A percentile compares a stretch with the other conserved stretches of the same genome.
phyloP scores from a whole-genome alignment of 2,329 filamentous ascomycete genomes.

The Stagonosporopsis vannaccii region DNA sequence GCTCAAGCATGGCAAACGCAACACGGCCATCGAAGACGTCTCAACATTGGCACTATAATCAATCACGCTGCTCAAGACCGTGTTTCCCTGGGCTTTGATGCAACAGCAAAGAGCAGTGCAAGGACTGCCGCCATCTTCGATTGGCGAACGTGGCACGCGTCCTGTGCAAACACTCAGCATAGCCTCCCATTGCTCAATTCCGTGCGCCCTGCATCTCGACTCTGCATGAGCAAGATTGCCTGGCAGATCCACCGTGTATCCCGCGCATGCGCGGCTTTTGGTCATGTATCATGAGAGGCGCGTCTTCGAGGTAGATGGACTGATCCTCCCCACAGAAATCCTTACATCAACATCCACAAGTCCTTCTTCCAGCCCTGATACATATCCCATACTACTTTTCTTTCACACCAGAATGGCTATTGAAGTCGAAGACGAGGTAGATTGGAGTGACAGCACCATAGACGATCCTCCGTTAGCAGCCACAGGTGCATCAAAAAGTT shows the following conservation, averaged over 20 bases:
- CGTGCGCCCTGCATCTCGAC: neutral
- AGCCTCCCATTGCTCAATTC: slow-evolving; percentile 14
- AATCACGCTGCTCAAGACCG: neutral
- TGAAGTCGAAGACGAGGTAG: slow-evolving; percentile 31
- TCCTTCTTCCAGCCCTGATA: neutral
- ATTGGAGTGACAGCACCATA: slow-evolving; percentile 36
- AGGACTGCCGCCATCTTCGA: neutral
- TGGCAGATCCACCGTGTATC: neutral
- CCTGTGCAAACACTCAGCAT: slow-evolving; percentile 23
- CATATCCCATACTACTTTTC: neutral
- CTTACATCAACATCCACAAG: neutral
- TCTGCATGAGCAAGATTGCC: neutral
- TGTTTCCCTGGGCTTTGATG: neutral
- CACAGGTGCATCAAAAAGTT: neutral
- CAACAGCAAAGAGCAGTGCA: neutral
- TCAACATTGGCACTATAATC: neutral
- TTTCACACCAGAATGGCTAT: slow-evolving; percentile 16
- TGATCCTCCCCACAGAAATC: neutral
- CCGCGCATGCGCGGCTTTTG: neutral
- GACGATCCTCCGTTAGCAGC: neutral
- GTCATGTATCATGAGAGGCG: neutral
- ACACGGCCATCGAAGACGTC: neutral
- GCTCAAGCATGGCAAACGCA: neutral
- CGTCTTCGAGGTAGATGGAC: neutral
- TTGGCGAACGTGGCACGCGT: slow-evolving; percentile 3